Evolutionary conservation across 768 basidiomycete species (phyloP).

Genomic region (Calocera viscosa): DNA sequence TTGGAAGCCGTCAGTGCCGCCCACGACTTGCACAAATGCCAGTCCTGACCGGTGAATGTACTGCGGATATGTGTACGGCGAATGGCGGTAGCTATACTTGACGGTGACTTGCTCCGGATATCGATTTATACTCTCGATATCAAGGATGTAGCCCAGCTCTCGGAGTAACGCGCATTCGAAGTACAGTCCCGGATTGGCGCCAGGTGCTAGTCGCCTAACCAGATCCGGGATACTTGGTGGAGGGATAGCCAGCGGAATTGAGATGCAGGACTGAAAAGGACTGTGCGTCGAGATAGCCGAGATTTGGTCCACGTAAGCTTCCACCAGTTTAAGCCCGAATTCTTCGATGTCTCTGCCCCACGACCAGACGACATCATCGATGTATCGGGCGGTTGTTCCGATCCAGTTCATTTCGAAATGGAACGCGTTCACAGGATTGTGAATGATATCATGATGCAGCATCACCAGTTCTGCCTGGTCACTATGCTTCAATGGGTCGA

Average conservation of each 20-base stretch:
- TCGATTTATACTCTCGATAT: constrained; percentile 56
- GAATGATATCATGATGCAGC: constrained; percentile 87
- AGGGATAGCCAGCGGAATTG: constrained; percentile 59
- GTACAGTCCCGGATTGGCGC: constrained; percentile 48
- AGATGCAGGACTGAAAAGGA: constrained; percentile 83
- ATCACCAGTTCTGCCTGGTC: constrained; percentile 80
- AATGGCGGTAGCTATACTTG: constrained; percentile 69
- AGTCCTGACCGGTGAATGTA: constrained; percentile 85
- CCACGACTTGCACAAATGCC: constrained; percentile 80
- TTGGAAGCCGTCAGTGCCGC: constrained; percentile 64
- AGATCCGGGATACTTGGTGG: constrained; percentile 58
- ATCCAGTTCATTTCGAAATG: constrained; percentile 98
- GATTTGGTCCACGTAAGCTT: constrained; percentile 87
- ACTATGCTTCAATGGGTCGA: constrained; percentile 51
- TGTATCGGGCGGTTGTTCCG: constrained; percentile 78
- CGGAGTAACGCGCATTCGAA: constrained; percentile 71
- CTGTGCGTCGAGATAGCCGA: constrained; percentile 73
- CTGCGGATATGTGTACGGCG: constrained; percentile 69
- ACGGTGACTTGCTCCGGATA: constrained; percentile 77
- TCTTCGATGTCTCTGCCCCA: constrained; percentile 76
- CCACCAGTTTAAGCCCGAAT: constrained; percentile 83
- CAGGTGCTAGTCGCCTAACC: constrained; percentile 54
- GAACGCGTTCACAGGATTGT: constrained; percentile 88
- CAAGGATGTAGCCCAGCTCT: constrained; percentile 62
- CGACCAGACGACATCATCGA: constrained; percentile 73